Conservation (phyloP, 2,329 filamentous ascomycete genomes). For the Stagonosporopsis rhizophila region DNA sequence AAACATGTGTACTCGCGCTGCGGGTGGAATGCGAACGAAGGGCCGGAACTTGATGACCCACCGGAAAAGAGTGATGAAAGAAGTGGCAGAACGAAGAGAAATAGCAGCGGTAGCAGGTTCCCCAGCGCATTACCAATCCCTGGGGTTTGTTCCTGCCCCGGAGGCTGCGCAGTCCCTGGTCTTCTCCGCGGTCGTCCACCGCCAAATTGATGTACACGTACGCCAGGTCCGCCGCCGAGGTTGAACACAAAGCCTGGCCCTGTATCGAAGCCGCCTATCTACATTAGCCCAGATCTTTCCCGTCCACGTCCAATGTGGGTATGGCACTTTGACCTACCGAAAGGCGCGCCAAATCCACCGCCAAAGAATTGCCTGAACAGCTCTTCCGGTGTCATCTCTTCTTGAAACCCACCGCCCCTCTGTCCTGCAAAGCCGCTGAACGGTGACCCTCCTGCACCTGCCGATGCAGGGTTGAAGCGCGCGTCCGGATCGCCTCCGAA, state of each 20-base stretch:
- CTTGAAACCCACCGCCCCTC: conserved; percentile 74
- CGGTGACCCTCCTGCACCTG: conserved; percentile 59
- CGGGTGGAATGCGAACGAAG: conserved; percentile 77
- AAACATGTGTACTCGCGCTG: conserved; percentile 76
- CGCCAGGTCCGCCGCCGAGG: conserved; percentile 86
- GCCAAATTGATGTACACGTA: conserved; percentile 95
- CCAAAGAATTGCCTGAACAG: conserved; percentile 98
- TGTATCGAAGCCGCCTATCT: conserved; percentile 69
- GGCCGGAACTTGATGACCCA: conserved; percentile 62
- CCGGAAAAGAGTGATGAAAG: conserved; percentile 77
- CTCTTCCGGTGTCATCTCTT: conserved; percentile 94
- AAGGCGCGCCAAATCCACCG: conserved; percentile 70
- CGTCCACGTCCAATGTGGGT: conserved; percentile 12
- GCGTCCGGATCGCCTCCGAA: conserved; percentile 93
- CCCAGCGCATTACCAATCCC: conserved; percentile 64
- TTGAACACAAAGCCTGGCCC: conserved; percentile 95
- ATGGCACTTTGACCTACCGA: conserved; percentile 60
- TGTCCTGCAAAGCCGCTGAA: conserved; percentile 68
- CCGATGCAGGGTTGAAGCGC: conserved; percentile 72
- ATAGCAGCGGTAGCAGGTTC: conserved; percentile 83
- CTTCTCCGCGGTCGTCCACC: conserved; percentile 77
- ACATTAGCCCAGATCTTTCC: conserved; percentile 17
- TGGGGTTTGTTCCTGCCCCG: conserved; percentile 59
- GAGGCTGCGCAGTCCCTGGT: conserved; percentile 65
- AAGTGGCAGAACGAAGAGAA: conserved; percentile 82